A percentile compares a stretch with the other conserved stretches of the same genome.
Conservation (phyloP, 2,329 filamentous ascomycete genomes). For the Fusarium piperis region DNA sequence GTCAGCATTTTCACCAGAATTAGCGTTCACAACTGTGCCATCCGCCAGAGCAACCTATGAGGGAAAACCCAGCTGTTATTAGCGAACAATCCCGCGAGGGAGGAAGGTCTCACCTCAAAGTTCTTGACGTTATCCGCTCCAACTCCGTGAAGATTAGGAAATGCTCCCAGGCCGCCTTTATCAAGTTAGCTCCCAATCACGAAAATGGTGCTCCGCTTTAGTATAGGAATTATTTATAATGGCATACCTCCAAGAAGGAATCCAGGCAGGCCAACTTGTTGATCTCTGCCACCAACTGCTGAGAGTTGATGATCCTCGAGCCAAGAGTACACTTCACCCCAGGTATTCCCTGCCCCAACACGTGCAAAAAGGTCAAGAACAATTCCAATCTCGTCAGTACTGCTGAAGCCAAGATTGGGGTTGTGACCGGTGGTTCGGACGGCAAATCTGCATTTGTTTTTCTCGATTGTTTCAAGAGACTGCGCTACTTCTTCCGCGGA, state of each 20-base stretch:
- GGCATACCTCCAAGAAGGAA: not conserved
- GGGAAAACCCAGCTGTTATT: not conserved
- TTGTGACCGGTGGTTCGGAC: not conserved
- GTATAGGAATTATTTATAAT: not conserved
- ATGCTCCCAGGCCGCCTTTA: not conserved
- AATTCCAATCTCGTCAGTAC: not conserved
- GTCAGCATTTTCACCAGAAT: not conserved
- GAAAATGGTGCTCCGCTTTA: not conserved
- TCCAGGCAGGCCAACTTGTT: not conserved
- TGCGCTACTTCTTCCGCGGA: not conserved
- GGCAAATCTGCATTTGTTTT: not conserved
- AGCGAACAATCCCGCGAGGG: not conserved
- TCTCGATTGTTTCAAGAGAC: not conserved
- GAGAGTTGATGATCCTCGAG: not conserved
- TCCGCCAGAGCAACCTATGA: not conserved
- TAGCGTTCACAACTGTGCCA: not conserved
- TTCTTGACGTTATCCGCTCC: not conserved
- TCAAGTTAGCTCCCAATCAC: not conserved
- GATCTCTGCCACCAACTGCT: not conserved
- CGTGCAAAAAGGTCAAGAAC: not conserved
- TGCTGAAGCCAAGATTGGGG: not conserved
- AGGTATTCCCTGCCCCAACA: not conserved
- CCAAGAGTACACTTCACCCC: not conserved
- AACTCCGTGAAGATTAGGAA: not conserved
- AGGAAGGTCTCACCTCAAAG: not conserved